Base-by-base conservation (phyloP, 306 rosid genomes). In the Fragaria vesca region DNA sequence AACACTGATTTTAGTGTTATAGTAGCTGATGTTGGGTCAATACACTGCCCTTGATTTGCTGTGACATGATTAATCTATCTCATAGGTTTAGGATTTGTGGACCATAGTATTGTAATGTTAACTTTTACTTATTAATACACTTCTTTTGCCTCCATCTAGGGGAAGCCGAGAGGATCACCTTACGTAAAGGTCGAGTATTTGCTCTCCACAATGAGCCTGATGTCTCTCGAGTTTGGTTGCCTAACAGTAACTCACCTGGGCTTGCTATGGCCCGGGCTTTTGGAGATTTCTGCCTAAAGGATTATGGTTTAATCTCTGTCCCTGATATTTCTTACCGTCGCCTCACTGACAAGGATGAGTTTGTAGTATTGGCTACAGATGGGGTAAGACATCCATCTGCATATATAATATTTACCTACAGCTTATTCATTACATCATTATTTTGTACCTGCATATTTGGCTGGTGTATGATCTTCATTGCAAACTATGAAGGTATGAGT, bases 221-320 rank as follows among this genome's bases (percentile, higher is more conserved):
- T 54, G 75, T 88, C 68, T 36, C 79, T 70, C 86, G 98, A 78
- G 92, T 94, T 71, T 94, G 98, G 98, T 81, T 94, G 38, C 98
- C 98, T 9, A 80, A 89, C 51, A 43, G 69, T 46, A 71, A 91
- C 52, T 84, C 91, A n/a, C 98, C 97, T 5, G 98, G 98, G 17
- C 97, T 94, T 48, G 97, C 98, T 3, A 94, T 94, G 98, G 78
- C 97, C 3, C 88, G 98, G 5, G 93, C 96, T 61, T 92, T 94
- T 74, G 98, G 98, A 69, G 98, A 94, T 80, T 90, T 89, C 78
- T 89, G 93, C 83, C 85, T 94, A 1, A 92, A 94, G 80, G 91
- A 89, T 78, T 94, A 76, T 57, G 98, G 98, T 71, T 66, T 94
- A 69, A 90, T 89, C 70, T 89, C 94, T 61, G 82, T 91, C 57